Percentiles rank a stretch among this genome's conserved stretches.
Conservation (phyloP, 2,329 filamentous ascomycete species). For the Blastomyces silverae region DNA sequence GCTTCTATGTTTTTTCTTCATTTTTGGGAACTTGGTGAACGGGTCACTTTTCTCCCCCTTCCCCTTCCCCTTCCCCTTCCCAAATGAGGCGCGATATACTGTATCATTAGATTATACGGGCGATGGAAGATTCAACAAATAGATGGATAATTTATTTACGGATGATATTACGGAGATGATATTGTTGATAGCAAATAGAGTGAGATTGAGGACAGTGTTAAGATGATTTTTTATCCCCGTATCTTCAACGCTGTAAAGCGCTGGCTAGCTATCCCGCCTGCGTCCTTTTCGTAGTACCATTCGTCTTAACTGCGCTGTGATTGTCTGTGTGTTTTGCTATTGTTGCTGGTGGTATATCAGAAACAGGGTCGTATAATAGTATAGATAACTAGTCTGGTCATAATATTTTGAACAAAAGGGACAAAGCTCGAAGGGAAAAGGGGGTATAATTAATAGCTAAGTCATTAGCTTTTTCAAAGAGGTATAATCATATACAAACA, state of each 20-base stretch:
- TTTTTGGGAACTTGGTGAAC: not conserved
- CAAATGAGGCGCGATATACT: not conserved
- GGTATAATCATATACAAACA: not conserved
- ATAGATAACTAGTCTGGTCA: not conserved
- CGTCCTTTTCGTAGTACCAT: not conserved
- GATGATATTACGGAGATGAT: not conserved
- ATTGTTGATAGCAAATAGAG: not conserved
- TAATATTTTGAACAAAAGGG: not conserved
- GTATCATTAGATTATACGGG: conserved; percentile 4
- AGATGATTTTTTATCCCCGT: not conserved
- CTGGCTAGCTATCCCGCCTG: not conserved
- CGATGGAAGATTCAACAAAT: not conserved
- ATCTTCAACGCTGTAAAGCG: not conserved
- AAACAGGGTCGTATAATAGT: not conserved
- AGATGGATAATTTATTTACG: not conserved
- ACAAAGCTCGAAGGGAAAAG: not conserved
- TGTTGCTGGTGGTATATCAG: not conserved
- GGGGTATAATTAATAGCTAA: not conserved
- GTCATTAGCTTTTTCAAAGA: not conserved
- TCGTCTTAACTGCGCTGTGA: not conserved
- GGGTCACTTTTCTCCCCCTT: not conserved
- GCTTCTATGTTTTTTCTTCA: not conserved
- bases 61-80: not conserved
- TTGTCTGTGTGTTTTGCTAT: not conserved
- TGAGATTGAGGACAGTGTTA: not conserved